phyloP scores from a whole-genome alignment of 2,329 filamentous ascomycete genomes.

The Dactylellina leptospora region DNA sequence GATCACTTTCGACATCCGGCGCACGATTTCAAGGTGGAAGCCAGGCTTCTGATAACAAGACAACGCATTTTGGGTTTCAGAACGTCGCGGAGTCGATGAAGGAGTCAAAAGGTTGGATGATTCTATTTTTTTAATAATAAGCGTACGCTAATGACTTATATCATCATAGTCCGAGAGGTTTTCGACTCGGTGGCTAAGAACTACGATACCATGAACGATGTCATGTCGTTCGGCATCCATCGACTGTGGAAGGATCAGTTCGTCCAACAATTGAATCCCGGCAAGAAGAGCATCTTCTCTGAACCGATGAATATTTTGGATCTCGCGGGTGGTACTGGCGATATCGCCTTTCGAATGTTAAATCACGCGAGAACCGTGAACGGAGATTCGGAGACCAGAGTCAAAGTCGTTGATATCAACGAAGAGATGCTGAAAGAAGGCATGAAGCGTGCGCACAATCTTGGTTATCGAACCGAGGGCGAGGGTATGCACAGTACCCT shows the following conservation, averaged over 20 bases:
- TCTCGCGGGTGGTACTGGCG: conserved; percentile 94
- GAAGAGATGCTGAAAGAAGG: conserved; percentile 92
- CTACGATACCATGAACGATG: conserved; percentile 98
- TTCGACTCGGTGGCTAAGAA: conserved; percentile 94
- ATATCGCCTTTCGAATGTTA: conserved; percentile 96
- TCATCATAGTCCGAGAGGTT: conserved; percentile 74
- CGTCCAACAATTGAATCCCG: conserved; percentile 88
- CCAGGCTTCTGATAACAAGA: conserved; percentile 24
- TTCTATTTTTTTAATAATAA: not conserved
- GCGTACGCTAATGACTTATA: conserved; percentile 1
- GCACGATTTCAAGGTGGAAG: conserved; percentile 36
- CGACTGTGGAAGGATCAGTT: conserved; percentile 98
- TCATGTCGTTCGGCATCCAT: conserved; percentile 98
- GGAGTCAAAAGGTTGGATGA: conserved; percentile 68
- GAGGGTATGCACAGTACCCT: conserved; percentile 41
- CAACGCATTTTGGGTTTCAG: conserved; percentile 89
- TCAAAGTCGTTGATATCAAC: conserved; percentile 97
- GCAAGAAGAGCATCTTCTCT: conserved; percentile 65
- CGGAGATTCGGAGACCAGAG: conserved; percentile 78
- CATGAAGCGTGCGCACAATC: conserved; percentile 73
- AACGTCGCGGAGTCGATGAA: conserved; percentile 84
- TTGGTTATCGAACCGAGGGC: conserved; percentile 57
- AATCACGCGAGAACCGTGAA: conserved; percentile 84
- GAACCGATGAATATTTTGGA: conserved; percentile 77
- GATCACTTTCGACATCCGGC: conserved; percentile 30